These are phyloP conservation scores for Microthlaspi erraticum DNA, from an alignment of 345 rosid genomes.

Conservation along the genomic window DNA sequence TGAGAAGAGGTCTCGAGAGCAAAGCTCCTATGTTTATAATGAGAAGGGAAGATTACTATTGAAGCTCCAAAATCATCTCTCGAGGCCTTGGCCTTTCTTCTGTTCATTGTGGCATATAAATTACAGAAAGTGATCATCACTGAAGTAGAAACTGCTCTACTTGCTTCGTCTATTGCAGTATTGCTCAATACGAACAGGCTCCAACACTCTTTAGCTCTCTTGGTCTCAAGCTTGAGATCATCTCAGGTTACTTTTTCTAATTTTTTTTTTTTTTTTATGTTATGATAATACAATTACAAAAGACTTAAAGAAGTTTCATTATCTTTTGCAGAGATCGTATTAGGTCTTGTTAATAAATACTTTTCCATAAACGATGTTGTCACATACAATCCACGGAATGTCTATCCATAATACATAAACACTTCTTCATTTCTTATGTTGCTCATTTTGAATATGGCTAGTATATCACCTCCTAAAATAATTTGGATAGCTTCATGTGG, in stretches of 20 bases:
- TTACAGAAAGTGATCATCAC: slow-evolving; percentile 11
- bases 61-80: slow-evolving; percentile 34
- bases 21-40: not conserved
- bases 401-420: no score
- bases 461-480: no score
- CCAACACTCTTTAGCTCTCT: slow-evolving; percentile 22
- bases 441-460: no score
- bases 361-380: no score
- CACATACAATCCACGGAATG: no score
- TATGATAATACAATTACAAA: no score
- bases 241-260: slow-evolving; percentile 29
- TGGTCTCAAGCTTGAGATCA: slow-evolving; percentile 6
- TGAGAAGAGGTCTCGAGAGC: slow-evolving; percentile 8
- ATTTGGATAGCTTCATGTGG: no score
- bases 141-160: slow-evolving; percentile 30
- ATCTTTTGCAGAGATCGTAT: slow-evolving; percentile 32
- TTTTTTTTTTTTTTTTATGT: no score
- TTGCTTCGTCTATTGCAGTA: slow-evolving; percentile 36
- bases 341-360: slow-evolving; percentile 4
- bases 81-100: no score
- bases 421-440: no score
- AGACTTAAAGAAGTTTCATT: not conserved
- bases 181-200: slow-evolving; percentile 23
- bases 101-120: slow-evolving; percentile 28
- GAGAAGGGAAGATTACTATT: slow-evolving; percentile 26